Base-by-base conservation (phyloP, 2,329 filamentous ascomycete species). In the Lecanicillium sp. region DNA sequence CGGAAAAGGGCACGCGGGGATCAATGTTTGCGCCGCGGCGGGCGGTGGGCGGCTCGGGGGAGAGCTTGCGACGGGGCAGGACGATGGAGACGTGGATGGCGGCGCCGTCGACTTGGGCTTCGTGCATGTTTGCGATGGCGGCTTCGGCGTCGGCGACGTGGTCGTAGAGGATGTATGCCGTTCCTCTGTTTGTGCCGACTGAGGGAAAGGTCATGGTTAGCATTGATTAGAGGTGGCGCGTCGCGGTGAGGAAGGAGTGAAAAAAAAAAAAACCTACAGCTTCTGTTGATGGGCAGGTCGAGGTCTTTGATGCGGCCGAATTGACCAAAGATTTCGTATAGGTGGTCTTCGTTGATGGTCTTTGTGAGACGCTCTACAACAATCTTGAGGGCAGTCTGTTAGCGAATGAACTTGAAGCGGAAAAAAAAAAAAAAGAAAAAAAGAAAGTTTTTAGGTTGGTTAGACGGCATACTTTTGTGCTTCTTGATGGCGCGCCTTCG, bases 121-220 rank as follows among this genome's bases (percentile, higher is more conserved):
- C 92, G 61, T 98, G 92, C 92, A 98, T 97, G 58, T 94, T 86
- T 14, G 89, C 79, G 50, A 96, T 94, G 19, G 92, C 92, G 12
- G 79, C 72, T 62, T 96, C 87, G 17, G 92, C 90, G 46, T 90
- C 84, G 36, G 76, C 70, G 47, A 88, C 77, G 48, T 83, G 72
- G 39, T 79, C 69, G 62, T 84, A 98, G 30, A 95, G 72, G 46
- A 97, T 88, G 59, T 96, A 97, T 22, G 90, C 92, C 19, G 87
- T 94, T 33, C 92, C 90, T 41, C 90, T 82, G 55, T 97, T 97
- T 39, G 81, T 88, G 59, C 85, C 83, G 68, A 85, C 87, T 92
- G 52, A 32, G 22, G 40, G 34, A 17, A 25, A 25, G 22, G 22
- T 6, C 12, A 31, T 12, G 9, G 14, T 27, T 32, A 42, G 19